Evolutionary conservation across 306 rosid species (phyloP).

Genomic region (Ammopiptanthus mongolicus): DNA sequence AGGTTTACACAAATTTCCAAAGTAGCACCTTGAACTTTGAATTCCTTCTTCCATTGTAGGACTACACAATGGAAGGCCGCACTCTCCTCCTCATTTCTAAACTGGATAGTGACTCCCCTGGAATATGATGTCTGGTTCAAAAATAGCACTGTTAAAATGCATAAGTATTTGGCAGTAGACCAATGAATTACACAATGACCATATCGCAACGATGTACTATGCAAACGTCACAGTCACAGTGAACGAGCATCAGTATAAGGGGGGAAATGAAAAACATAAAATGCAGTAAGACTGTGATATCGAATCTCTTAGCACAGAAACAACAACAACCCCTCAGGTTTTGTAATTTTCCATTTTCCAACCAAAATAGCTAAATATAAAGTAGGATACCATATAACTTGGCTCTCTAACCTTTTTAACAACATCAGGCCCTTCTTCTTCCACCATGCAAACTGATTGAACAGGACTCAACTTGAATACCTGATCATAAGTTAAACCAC

Average conservation of each 20-base stretch:
- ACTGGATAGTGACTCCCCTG: conserved; percentile 54
- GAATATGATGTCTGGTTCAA: conserved; percentile 59
- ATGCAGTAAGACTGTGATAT: not conserved
- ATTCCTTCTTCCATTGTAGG: conserved; percentile 68
- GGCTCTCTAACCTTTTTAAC: conserved; percentile 46
- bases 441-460: conserved; percentile 62
- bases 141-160: conserved; percentile 26
- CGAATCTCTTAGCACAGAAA: not conserved
- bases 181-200: not conserved
- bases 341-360: not conserved
- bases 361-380: not conserved
- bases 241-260: not conserved
- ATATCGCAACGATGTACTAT: not conserved
- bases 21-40: conserved; percentile 56
- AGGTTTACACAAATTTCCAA: conserved; percentile 12
- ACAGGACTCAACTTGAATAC: conserved; percentile 61
- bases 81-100: conserved; percentile 74
- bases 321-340: not conserved
- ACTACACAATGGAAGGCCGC: conserved; percentile 60
- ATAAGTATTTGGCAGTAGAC: not conserved
- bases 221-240: not conserved
- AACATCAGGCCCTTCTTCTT: conserved; percentile 35
- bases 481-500: conserved; percentile 38
- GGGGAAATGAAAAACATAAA: not conserved
- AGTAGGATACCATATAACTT: not conserved